Evolutionary conservation across 2,329 filamentous ascomycete species (phyloP), one percentile per base, ranked within the genome.

Genomic region (Trichoderma cornu-damae): DNA sequence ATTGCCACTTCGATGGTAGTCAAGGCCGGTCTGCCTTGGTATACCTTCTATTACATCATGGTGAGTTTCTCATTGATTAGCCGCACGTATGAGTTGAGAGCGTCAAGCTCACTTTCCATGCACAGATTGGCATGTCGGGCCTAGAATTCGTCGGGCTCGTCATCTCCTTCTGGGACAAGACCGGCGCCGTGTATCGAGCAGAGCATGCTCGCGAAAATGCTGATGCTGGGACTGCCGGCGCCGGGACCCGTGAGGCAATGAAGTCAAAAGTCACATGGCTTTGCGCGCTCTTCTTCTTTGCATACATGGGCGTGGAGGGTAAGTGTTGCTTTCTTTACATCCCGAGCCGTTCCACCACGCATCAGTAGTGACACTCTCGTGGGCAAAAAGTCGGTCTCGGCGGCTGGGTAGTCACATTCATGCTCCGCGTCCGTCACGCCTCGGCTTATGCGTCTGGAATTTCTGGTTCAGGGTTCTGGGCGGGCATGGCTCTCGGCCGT

Each of bases 361-460:
- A 22, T 3, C 14, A 18, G 38, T 3, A 34, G 32, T 54, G 16
- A 54, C 5, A 38, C 4, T 28, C 7, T 11, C 18, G 6, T 28
- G 44, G 7, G 34, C 9, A 16, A 0, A n/a, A 14, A 75, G 73
- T 88, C 49, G 85, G 84, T 0, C 77, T 90, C 1, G 87, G 87
- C 20, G 89, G 89, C 3, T 93, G 89, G 89, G 84, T 92, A 32
- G 85, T 90, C 32, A 85, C 84, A 0, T 91, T 92, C 68, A 91
- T 92, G 87, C 82, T 89, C 5, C 79, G 81, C 11, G 84, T 89
- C 8, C 80, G 89, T 12, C 72, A 85, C 5, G 87, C 83, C 1
- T 78, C 73, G 2, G 71, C 81, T 0, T 90, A 89, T 63, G 81
- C 83, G 0, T 84, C 84, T n/a, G 88, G 88, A 24, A 85, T 89